Percentiles rank a stretch among this genome's conserved stretches.
phyloP scores from a whole-genome alignment of 495 filamentous ascomycete species.

The Talaromyces thailandensis region DNA sequence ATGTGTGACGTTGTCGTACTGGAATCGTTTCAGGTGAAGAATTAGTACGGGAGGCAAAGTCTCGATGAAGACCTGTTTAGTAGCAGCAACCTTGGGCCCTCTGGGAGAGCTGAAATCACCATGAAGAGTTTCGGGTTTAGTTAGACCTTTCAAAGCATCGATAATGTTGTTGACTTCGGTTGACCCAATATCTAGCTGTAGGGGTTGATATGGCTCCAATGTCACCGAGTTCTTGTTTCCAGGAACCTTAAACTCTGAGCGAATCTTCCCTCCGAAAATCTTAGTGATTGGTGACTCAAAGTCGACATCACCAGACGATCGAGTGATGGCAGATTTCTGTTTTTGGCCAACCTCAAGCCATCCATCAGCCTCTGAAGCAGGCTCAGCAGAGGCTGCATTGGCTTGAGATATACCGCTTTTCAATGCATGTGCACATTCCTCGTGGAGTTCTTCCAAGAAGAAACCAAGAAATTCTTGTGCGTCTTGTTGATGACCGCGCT shows the following conservation, averaged over 20 bases:
- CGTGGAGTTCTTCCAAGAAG: conserved; percentile 83
- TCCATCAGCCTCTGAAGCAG: conserved; percentile 36
- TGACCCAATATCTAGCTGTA: conserved; percentile 89
- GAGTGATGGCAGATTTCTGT: conserved; percentile 78
- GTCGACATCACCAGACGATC: conserved; percentile 68
- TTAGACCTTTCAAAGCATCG: conserved; percentile 81
- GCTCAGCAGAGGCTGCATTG: conserved; percentile 24
- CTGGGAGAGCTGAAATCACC: conserved; percentile 80
- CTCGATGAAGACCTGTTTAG: conserved; percentile 93
- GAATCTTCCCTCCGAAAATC: conserved; percentile 87
- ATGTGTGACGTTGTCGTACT: conserved; percentile 76
- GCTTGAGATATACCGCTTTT: conserved; percentile 36
- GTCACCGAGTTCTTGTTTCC: conserved; percentile 87
- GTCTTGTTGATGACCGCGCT: conserved; percentile 95
- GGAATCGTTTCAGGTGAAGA: conserved; percentile 93
- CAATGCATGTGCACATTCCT: conserved; percentile 78
- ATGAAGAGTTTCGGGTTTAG: conserved; percentile 71
- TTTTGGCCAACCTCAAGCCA: conserved; percentile 95
- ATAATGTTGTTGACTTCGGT: conserved; percentile 80
- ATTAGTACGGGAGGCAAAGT: conserved; percentile 87
- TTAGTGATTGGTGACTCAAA: conserved; percentile 78
- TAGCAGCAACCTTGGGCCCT: conserved; percentile 66
- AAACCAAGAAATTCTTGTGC: conserved; percentile 97
- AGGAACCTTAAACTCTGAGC: conserved; percentile 81
- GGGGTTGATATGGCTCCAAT: conserved; percentile 83